Base-by-base conservation (phyloP, 345 rosid genomes). In the Rhodamnia rubescens region DNA sequence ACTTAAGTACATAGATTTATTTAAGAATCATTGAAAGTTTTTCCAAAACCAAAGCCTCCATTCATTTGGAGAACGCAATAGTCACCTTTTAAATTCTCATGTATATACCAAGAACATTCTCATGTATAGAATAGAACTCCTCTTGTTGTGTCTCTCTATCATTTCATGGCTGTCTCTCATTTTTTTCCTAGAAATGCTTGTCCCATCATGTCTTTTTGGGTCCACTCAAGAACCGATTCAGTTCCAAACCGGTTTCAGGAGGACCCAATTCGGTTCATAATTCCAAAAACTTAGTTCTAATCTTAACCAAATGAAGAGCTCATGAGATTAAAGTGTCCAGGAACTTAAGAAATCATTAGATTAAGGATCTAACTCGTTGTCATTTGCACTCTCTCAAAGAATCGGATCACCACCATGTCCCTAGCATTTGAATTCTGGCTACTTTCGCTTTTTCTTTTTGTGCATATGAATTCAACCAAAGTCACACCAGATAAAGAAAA, bases 231-330 rank as follows among this genome's bases (percentile, higher is more conserved):
- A 61, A 61, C 7, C 15, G 0, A 0, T 29, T 61, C 1, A 27
- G 0, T 1, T 61, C 42, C 20, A 29, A 29, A 29, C 20, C 0
- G 0, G 1, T 15, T 61, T 0, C 7, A 27, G 6, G 36, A 0
- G 69, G 36, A 59, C 69, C 7, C 36, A 3, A 11, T 59, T 61
- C 16, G 11, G 9, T 27, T 61, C 11, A 2, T 29, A 18, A 10
- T 15, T 61, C 11, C 74, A 7, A 5, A 1, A 18, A 29, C 16
- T 29, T 61, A 61, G 40, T 36, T 36, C 40, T 1, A 8, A 44
- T 44, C 47, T 44, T 44, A 8, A 59, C 1, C 0, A 1, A 10
- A 61, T 29, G 29, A 29, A 64, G 3, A 64, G 36, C 78, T 32
- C 11, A 1, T 18, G 8, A 32, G 1, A 69, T 32, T 69, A 32